Evolutionary conservation across 2,329 filamentous ascomycete species (phyloP).

Genomic region (Rachicladosporium sp.): DNA sequence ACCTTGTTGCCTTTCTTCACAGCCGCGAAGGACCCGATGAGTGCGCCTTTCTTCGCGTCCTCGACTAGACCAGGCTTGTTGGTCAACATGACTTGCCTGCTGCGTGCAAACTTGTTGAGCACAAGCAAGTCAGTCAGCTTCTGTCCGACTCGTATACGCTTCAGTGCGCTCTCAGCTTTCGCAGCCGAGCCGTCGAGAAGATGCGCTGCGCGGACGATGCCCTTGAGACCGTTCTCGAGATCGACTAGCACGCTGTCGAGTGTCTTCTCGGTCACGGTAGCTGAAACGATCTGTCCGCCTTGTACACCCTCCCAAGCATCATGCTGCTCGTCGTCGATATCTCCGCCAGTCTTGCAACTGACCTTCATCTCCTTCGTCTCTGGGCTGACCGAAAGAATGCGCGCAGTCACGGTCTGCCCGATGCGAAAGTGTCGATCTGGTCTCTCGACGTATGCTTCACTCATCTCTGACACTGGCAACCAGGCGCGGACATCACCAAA

Average conservation of each 20-base stretch:
- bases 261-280: conserved; percentile 44
- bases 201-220: conserved; percentile 63
- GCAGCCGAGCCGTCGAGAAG: conserved; percentile 72
- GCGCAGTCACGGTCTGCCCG: conserved; percentile 85
- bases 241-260: conserved; percentile 49
- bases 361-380: conserved; percentile 63
- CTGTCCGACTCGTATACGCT: conserved; percentile 75
- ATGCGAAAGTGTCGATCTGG: conserved; percentile 77
- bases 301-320: conserved; percentile 59
- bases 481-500: conserved; percentile 76
- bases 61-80: conserved; percentile 74
- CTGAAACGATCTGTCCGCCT: conserved; percentile 63
- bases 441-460: conserved; percentile 86
- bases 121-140: conserved; percentile 70
- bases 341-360: conserved; percentile 81
- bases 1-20: conserved; percentile 56
- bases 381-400: conserved; percentile 68
- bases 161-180: conserved; percentile 65
- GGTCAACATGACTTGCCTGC: conserved; percentile 62
- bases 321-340: conserved; percentile 65
- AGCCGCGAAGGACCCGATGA: conserved; percentile 62
- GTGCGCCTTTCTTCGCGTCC: conserved; percentile 56
- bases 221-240: conserved; percentile 62
- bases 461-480: conserved; percentile 92
- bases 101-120: conserved; percentile 70